Percentiles rank a stretch among this genome's conserved stretches.
Conservation (phyloP, 176 grass and related monocot genomes). For the Aegilops tauschii region DNA sequence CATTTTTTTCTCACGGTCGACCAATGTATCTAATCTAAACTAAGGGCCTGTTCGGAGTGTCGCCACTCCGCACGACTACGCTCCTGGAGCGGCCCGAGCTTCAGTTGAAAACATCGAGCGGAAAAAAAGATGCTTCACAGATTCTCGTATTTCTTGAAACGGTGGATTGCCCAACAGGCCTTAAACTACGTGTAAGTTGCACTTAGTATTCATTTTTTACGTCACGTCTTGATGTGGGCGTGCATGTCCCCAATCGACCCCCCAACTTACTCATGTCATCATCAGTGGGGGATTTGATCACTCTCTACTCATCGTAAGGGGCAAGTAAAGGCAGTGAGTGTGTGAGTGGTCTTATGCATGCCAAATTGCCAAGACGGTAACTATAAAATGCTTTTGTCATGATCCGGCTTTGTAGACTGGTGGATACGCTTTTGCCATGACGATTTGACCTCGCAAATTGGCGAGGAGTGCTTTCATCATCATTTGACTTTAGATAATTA, state of each 20-base stretch:
- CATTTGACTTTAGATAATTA: background rate
- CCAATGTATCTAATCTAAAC: too few species aligned
- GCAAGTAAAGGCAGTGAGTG: slow-evolving; percentile 8
- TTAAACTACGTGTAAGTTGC: background rate
- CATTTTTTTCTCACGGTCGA: background rate
- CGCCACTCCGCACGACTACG: too few species aligned
- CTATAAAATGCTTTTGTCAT: background rate
- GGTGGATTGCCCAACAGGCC: too few species aligned
- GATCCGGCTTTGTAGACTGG: background rate
- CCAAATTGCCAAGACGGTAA: background rate
- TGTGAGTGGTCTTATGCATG: background rate
- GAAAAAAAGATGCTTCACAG: too few species aligned
- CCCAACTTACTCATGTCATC: background rate
- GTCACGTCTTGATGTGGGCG: background rate
- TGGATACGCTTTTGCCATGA: background rate
- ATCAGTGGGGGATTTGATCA: background rate
- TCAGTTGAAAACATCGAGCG: too few species aligned
- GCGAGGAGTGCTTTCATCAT: background rate
- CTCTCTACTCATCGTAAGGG: slow-evolving; percentile 34
- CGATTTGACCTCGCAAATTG: background rate
- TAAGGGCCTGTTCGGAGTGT: too few species aligned
- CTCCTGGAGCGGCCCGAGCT: too few species aligned
- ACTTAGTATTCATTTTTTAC: background rate
- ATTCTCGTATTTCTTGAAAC: too few species aligned
- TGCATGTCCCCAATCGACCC: slow-evolving; percentile 4